phyloP scores from a whole-genome alignment of 306 rosid genomes.

The Cicer judaicum region DNA sequence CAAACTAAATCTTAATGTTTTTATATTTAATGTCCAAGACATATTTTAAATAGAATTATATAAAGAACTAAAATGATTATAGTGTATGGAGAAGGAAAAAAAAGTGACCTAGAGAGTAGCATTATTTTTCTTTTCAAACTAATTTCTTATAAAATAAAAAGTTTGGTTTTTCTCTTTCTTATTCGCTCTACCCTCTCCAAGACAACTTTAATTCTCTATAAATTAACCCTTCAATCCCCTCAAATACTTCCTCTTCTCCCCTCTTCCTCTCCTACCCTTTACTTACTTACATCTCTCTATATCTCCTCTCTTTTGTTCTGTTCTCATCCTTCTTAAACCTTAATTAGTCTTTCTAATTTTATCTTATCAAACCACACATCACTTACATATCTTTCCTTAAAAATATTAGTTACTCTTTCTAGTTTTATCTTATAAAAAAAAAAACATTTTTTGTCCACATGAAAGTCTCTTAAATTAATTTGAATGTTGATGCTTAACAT shows the following conservation, averaged over 20 bases:
- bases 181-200: neutral
- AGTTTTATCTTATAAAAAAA: too few relatives aligned
- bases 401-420: neutral
- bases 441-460: neutral
- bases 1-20: too few relatives aligned
- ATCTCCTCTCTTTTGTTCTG: constrained; percentile 31
- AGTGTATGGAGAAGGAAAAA: too few relatives aligned
- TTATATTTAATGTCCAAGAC: too few relatives aligned
- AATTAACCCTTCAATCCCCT: constrained; percentile 47
- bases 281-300: neutral
- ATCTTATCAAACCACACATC: neutral
- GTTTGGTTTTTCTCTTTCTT: constrained; percentile 9
- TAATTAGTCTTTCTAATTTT: constrained; percentile 7
- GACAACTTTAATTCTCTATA: constrained; percentile 53
- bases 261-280: constrained; percentile 4
- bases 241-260: constrained; percentile 50
- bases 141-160: neutral
- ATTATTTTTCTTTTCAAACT: neutral
- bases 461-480: constrained; percentile 1
- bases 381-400: constrained; percentile 1
- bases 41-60: too few relatives aligned
- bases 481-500: constrained; percentile 45
- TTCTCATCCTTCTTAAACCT: constrained; percentile 42
- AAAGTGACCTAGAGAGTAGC: too few relatives aligned
- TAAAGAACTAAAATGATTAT: too few relatives aligned